A percentile compares a stretch with the other conserved stretches of the same genome.
Evolutionary conservation across 176 grass and related monocot species (phyloP).

Genomic region (Aegilops speltoides): DNA sequence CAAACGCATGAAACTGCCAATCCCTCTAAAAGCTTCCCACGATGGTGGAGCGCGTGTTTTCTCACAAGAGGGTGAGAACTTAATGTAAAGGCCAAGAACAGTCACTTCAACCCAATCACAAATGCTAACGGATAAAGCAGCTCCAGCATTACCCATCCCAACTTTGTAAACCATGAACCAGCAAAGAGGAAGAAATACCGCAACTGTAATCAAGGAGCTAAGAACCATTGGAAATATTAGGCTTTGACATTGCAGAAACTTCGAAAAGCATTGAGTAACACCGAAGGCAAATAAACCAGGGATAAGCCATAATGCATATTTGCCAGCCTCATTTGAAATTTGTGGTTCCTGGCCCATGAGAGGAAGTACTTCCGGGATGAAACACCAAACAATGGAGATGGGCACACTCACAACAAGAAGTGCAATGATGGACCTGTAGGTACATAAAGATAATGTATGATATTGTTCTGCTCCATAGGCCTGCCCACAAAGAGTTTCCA

Average conservation of each 20-base stretch:
- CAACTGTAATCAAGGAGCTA: conserved; percentile 44
- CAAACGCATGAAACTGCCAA: conserved; percentile 42
- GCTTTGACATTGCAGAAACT: conserved; percentile 33
- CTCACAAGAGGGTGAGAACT: too few relatives aligned
- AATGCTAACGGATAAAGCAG: too few relatives aligned
- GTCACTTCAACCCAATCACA: too few relatives aligned
- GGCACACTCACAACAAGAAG: conserved; percentile 50
- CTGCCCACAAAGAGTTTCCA: conserved; percentile 72
- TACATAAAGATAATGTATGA: conserved; percentile 57
- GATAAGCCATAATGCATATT: conserved; percentile 62
- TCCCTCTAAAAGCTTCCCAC: conserved; percentile 42
- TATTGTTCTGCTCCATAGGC: conserved; percentile 64
- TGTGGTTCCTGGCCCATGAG: conserved; percentile 50
- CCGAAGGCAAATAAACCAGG: conserved; percentile 57
- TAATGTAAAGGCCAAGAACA: too few relatives aligned
- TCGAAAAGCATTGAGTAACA: conserved; percentile 62
- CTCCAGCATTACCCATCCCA: too few relatives aligned
- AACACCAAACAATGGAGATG: conserved; percentile 46
- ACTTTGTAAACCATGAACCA: conserved; percentile 57
- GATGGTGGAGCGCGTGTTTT: too few relatives aligned
- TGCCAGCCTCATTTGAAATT: conserved; percentile 58
- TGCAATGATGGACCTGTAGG: conserved; percentile 58
- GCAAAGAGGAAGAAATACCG: conserved; percentile 55
- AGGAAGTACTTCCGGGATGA: conserved; percentile 45
- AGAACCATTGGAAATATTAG: conserved; percentile 47